Evolutionary conservation across 2,329 filamentous ascomycete genomes (phyloP).

Genomic region (Talaromyces sp.): DNA sequence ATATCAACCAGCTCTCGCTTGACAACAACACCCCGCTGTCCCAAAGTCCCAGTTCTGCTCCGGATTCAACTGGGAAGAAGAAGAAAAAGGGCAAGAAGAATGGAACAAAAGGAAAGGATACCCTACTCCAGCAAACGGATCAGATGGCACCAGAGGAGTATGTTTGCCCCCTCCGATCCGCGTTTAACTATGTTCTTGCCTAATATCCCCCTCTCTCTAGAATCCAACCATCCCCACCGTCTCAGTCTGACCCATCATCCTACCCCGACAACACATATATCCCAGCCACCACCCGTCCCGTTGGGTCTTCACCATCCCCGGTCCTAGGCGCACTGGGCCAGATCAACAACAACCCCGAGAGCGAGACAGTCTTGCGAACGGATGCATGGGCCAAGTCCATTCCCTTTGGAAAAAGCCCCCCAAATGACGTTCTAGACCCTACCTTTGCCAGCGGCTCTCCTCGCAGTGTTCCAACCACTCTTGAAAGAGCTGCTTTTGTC

Average conservation of each 20-base stretch:
- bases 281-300: conserved; percentile 17
- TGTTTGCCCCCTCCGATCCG: conserved; percentile 12
- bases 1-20: conserved; percentile 30
- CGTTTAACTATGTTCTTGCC: conserved; percentile 5
- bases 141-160: conserved; percentile 33
- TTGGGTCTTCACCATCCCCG: conserved; percentile 22
- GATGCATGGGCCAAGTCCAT: conserved; percentile 41
- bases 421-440: conserved; percentile 31
- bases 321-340: conserved; percentile 34
- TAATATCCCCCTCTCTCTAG: conserved; percentile 17
- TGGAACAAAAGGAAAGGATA: conserved; percentile 31
- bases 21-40: conserved; percentile 25
- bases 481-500: conserved; percentile 33
- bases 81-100: conserved; percentile 38
- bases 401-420: conserved; percentile 42
- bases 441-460: conserved; percentile 33
- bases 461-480: conserved; percentile 32
- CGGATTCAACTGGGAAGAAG: conserved; percentile 28
- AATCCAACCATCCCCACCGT: conserved; percentile 20
- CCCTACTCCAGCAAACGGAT: conserved; percentile 25
- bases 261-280: conserved; percentile 21
- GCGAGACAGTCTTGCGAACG: conserved; percentile 31
- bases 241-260: conserved; percentile 25
- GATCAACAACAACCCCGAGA: conserved; percentile 24
- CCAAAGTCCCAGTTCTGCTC: conserved; percentile 20